Evolutionary conservation across 2,329 filamentous ascomycete genomes (phyloP).

Genomic region (Alternaria triticina): DNA sequence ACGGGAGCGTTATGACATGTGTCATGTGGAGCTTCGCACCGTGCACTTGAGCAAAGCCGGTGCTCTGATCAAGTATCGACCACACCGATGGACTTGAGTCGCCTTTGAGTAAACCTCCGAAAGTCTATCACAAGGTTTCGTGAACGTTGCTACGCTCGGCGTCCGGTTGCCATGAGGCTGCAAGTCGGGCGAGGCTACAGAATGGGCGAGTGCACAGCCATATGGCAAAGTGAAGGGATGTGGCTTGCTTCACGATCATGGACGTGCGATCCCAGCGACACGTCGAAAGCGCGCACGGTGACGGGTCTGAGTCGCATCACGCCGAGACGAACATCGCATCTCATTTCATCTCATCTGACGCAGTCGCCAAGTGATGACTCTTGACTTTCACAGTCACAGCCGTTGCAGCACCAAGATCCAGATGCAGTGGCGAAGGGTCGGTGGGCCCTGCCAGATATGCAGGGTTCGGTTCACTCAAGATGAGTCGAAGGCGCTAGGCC

Average conservation of each 20-base stretch:
- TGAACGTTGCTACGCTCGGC: neutral
- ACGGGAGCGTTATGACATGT: neutral
- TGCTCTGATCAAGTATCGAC: slow-evolving; percentile 1
- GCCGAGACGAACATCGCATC: neutral
- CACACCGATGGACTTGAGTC: neutral
- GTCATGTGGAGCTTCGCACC: neutral
- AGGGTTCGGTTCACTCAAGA: slow-evolving; percentile 22
- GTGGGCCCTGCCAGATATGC: neutral
- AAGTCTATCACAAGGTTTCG: neutral
- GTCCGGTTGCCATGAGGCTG: neutral
- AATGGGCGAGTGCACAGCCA: neutral
- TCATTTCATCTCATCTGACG: neutral
- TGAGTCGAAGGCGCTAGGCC: slow-evolving; percentile 33
- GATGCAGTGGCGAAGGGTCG: neutral
- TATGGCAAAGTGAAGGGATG: slow-evolving; percentile 9
- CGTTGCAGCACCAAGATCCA: neutral
- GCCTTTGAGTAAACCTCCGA: slow-evolving; percentile 1
- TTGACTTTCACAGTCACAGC: neutral
- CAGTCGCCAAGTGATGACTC: slow-evolving; percentile 12
- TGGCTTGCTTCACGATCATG: slow-evolving; percentile 12
- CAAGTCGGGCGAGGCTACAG: neutral
- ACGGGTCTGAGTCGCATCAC: slow-evolving; percentile 12
- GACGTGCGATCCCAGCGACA: slow-evolving; percentile 12
- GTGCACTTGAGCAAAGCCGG: neutral
- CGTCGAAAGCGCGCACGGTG: slow-evolving; percentile 18